Evolutionary conservation across 2,329 filamentous ascomycete genomes (phyloP).

Genomic region (Lasiodiplodia sp.): DNA sequence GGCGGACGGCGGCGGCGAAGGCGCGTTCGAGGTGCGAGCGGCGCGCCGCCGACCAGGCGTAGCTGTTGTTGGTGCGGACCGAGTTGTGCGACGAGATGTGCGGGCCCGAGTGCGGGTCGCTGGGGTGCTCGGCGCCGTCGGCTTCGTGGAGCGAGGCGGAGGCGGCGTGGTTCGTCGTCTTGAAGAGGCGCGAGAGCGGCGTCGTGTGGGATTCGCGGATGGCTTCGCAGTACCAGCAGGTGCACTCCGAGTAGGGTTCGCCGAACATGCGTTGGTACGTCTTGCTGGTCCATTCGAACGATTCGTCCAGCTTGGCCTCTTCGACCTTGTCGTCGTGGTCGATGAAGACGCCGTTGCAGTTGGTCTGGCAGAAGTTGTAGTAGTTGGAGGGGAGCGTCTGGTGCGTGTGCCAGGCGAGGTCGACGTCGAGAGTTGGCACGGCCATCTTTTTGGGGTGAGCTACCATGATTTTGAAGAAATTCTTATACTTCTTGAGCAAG

Average conservation of each 20-base stretch:
- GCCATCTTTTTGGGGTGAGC: constrained; percentile 38
- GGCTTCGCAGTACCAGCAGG: constrained; percentile 85
- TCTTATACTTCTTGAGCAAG: constrained; percentile 68
- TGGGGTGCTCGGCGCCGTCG: constrained; percentile 48
- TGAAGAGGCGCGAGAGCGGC: constrained; percentile 54
- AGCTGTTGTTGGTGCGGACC: constrained; percentile 51
- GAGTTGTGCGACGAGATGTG: constrained; percentile 80
- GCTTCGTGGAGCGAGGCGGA: constrained; percentile 54
- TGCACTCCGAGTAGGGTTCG: constrained; percentile 77
- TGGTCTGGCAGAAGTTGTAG: constrained; percentile 61
- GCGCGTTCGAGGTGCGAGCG: constrained; percentile 23
- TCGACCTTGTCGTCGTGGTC: constrained; percentile 87
- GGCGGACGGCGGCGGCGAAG: constrained; percentile 30
- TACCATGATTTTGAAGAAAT: constrained; percentile 64
- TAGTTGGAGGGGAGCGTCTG: constrained; percentile 72
- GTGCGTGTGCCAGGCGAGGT: constrained; percentile 81
- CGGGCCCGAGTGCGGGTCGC: background rate
- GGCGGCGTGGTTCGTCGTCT: constrained; percentile 51
- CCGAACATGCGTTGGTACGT: constrained; percentile 70
- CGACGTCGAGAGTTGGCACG: constrained; percentile 77
- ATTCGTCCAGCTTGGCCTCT: constrained; percentile 66
- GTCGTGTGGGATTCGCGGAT: constrained; percentile 65
- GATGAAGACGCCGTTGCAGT: constrained; percentile 59
- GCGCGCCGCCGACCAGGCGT: constrained; percentile 16
- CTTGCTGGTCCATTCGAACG: constrained; percentile 77